These are phyloP conservation scores for Debaryomyces psychrophilus DNA, from an alignment of 1,139 yeast species.

Conservation along the genomic window DNA sequence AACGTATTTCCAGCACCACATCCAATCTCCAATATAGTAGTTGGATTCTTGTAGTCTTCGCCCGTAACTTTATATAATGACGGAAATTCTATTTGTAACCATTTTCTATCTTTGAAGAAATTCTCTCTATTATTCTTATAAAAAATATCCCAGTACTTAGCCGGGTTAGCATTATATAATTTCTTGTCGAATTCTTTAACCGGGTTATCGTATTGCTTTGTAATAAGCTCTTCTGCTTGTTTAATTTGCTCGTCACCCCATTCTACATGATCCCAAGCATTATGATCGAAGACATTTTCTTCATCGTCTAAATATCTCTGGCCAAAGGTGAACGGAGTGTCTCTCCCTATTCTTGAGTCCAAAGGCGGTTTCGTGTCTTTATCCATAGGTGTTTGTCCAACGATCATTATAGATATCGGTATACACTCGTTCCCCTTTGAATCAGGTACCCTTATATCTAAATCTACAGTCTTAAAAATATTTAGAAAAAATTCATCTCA, in stretches of 20 bases:
- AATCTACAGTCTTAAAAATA: not conserved
- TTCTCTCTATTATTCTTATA: conserved; percentile 89
- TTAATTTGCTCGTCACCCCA: conserved; percentile 91
- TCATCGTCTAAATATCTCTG: conserved; percentile 73
- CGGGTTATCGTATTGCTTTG: conserved; percentile 76
- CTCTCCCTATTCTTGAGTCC: conserved; percentile 73
- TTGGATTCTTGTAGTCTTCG: conserved; percentile 63
- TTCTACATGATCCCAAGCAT: conserved; percentile 98
- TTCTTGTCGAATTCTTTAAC: conserved; percentile 84
- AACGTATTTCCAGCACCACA: conserved; percentile 99
- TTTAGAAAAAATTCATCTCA: not conserved
- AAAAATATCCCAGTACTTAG: conserved; percentile 93
- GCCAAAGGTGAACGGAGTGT: conserved; percentile 89
- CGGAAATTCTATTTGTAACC: conserved; percentile 96
- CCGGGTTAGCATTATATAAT: conserved; percentile 81
- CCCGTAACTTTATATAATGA: conserved; percentile 75
- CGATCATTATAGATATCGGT: not conserved
- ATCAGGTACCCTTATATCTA: not conserved
- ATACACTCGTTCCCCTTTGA: too few species aligned
- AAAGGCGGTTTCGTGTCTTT: conserved; percentile 36
- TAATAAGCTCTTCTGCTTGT: conserved; percentile 74
- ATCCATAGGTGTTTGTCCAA: not conserved
- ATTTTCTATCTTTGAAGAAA: conserved; percentile 93
- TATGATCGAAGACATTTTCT: conserved; percentile 86
- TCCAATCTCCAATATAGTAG: conserved; percentile 85